Evolutionary conservation across 495 filamentous ascomycete species (phyloP), one percentile per base, ranked within the genome.

Genomic region (Penicillium subrubescens): DNA sequence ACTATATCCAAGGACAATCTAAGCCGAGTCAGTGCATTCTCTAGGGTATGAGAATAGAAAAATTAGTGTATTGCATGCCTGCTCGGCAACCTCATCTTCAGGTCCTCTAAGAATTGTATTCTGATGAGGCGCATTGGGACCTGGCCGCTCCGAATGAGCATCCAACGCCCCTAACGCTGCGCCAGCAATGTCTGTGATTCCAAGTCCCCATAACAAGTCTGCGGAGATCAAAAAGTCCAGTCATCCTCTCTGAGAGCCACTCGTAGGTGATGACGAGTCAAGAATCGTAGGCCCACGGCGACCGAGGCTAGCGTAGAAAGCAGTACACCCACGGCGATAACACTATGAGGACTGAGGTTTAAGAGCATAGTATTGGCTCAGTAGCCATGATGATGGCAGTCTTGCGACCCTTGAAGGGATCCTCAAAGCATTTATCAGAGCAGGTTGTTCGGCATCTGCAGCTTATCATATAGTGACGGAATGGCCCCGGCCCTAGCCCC

Each of bases 1-100:
- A 29, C 64, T 62, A 43, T 66, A 66, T 31, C 64, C 64, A 15
- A 66, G 64, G 8, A 66, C 60, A 23, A 66, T 66, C 64, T 66
- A 27, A 12, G 7, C 6, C 0, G 7, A 34, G n/a, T 50, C n/a
- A 56, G 31, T 35, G 34, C 8, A 19, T 23, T 3, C 1, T n/a
- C 43, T 4, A 21, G 17, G 5, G 15, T 17, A 10, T 1, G 37
- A 5, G 37, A 37, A 35, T 7, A 33, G 25, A 8, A 37, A 2
- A 10, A 11, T 5, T 0, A 15, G n/a, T 17, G 19, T 11, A 5
- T 6, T 57, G 12, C 52, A 5, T 35, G 62, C 64, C 64, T 55
- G 25, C 15, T 66, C 64, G 14, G 53, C 64, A 48, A 66, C 59
- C 8, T 62, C 35, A 59, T 66, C 64, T 25, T 25, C 27, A 2